These are phyloP conservation scores for Ustilago esculenta DNA, from an alignment of 1,284 basidiomycete species.

Conservation along the genomic window DNA sequence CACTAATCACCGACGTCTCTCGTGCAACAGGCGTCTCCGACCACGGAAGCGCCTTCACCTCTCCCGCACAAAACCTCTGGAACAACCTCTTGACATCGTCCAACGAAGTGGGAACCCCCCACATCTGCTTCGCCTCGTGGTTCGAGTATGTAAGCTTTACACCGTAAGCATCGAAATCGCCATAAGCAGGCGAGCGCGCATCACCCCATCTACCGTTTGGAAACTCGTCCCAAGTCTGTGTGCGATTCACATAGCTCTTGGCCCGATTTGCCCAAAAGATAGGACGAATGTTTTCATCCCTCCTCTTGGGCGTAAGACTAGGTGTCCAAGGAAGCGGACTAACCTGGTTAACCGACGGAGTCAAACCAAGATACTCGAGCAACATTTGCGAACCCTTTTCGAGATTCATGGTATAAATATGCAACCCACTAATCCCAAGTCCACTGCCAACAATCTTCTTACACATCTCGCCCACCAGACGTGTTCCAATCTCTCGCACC, in stretches of 20 bases:
- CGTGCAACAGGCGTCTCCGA: slow-evolving; percentile 86
- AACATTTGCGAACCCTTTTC: slow-evolving; percentile 66
- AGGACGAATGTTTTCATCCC: slow-evolving; percentile 65
- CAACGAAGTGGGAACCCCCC: slow-evolving; percentile 48
- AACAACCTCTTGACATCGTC: slow-evolving; percentile 66
- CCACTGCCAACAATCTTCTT: slow-evolving; percentile 57
- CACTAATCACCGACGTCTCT: slow-evolving; percentile 85
- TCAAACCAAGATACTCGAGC: slow-evolving; percentile 63
- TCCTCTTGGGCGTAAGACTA: slow-evolving; percentile 63
- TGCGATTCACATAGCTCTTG: slow-evolving; percentile 65
- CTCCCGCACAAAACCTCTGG: slow-evolving; percentile 67
- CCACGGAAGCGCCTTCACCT: slow-evolving; percentile 82
- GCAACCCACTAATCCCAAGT: slow-evolving; percentile 62
- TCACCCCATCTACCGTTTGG: slow-evolving; percentile 99
- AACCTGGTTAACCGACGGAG: slow-evolving; percentile 60
- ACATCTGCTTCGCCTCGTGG: slow-evolving; percentile 74
- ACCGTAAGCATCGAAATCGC: slow-evolving; percentile 92
- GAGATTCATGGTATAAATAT: slow-evolving; percentile 67
- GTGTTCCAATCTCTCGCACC: slow-evolving; percentile 56
- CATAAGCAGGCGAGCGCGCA: slow-evolving; percentile 93
- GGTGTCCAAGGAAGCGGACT: slow-evolving; percentile 65
- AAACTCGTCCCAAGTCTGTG: slow-evolving; percentile 88
- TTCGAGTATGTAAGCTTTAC: slow-evolving; percentile 74
- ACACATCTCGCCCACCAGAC: slow-evolving; percentile 66
- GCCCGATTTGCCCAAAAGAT: slow-evolving; percentile 67